These are phyloP conservation scores for Acer campestre DNA, from an alignment of 345 rosid genomes.

Conservation along the genomic window DNA sequence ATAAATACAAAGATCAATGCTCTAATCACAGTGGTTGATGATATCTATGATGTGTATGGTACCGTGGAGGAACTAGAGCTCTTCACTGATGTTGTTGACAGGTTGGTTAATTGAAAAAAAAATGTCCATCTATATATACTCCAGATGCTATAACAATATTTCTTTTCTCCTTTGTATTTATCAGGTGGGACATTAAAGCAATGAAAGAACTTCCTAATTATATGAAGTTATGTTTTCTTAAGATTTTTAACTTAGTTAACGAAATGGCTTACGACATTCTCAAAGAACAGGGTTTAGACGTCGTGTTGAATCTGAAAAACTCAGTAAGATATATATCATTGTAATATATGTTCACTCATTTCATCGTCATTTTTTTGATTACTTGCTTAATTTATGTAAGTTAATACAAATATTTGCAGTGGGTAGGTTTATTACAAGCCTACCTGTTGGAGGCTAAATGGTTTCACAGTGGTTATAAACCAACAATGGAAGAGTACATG, in stretches of 20 bases:
- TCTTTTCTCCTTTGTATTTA: background rate
- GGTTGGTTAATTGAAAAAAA: background rate
- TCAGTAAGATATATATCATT: slow-evolving; percentile 10
- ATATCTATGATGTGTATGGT: slow-evolving; percentile 6
- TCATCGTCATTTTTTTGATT: too few relatives aligned
- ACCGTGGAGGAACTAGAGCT: slow-evolving; percentile 20
- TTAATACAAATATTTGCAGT: slow-evolving; percentile 9
- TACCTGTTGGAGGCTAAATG: slow-evolving; percentile 32
- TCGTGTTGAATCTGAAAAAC: slow-evolving; percentile 3
- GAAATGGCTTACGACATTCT: slow-evolving; percentile 24
- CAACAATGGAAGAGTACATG: slow-evolving; percentile 26
- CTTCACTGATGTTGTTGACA: background rate
- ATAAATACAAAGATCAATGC: background rate
- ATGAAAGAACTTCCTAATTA: slow-evolving; percentile 27
- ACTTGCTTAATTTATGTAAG: too few relatives aligned
- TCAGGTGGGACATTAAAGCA: slow-evolving; percentile 35
- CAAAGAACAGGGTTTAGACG: slow-evolving; percentile 20
- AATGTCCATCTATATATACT: background rate
- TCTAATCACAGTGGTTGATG: background rate
- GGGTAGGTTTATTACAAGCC: slow-evolving; percentile 21
- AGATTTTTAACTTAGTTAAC: slow-evolving; percentile 25
- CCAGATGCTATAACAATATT: too few relatives aligned
- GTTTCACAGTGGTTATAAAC: slow-evolving; percentile 4
- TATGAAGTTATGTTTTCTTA: slow-evolving; percentile 35
- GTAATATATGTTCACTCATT: too few relatives aligned